Percentiles rank a stretch among this genome's conserved stretches.
Conservation (phyloP, 2,329 filamentous ascomycete genomes). For the Monosporascus cannonballus region DNA sequence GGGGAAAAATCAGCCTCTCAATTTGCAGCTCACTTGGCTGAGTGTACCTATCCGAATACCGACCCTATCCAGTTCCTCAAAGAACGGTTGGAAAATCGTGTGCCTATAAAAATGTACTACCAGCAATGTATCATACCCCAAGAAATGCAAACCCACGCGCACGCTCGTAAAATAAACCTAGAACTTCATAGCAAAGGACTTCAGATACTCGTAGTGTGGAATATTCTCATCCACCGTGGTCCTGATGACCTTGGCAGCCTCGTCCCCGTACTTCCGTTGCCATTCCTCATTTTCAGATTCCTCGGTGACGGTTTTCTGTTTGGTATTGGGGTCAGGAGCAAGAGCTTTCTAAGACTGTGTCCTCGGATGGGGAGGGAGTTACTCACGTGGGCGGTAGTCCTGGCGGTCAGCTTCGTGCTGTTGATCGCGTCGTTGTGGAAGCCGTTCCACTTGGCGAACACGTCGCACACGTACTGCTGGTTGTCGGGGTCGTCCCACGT, state of each 20-base stretch:
- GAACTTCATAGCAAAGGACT: constrained; percentile 65
- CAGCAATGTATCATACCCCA: constrained; percentile 15
- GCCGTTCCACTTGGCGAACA: constrained; percentile 94
- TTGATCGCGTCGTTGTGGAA: constrained; percentile 94
- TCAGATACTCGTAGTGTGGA: constrained; percentile 74
- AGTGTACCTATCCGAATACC: constrained; percentile 5
- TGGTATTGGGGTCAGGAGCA: constrained; percentile 13
- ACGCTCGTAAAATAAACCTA: constrained; percentile 21
- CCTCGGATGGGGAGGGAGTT: neutral
- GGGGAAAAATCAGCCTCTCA: neutral
- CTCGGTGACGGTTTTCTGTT: constrained; percentile 55
- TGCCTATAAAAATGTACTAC: neutral
- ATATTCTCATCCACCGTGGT: constrained; percentile 67
- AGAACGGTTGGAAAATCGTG: neutral
- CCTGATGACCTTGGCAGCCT: constrained; percentile 64
- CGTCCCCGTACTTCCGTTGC: constrained; percentile 66
- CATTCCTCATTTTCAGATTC: constrained; percentile 67
- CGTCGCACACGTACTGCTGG: constrained; percentile 59
- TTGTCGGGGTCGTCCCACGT: constrained; percentile 74
- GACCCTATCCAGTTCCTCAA: neutral
- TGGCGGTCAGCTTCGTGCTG: constrained; percentile 68
- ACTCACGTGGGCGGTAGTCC: constrained; percentile 56
- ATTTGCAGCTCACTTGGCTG: constrained; percentile 5
- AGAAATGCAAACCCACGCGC: constrained; percentile 3
- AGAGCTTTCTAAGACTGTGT: constrained; percentile 15